Conservation (phyloP, 176 grass and related monocot genomes). For the Phyllostachys edulis region DNA sequence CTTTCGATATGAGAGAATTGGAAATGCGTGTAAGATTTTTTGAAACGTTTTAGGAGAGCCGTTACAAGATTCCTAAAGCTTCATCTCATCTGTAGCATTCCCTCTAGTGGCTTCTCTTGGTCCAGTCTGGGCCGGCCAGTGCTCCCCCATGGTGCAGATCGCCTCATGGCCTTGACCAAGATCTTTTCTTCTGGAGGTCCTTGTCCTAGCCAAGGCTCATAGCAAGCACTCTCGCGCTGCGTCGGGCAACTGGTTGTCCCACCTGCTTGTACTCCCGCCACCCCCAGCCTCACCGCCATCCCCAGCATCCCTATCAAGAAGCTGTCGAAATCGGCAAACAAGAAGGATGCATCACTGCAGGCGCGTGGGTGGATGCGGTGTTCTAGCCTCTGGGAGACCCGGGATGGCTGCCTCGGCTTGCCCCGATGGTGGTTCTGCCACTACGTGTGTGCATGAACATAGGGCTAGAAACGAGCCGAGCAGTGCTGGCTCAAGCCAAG, state of each 20-base stretch:
- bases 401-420: too few species aligned
- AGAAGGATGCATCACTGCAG: constrained; percentile 41
- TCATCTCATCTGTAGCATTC: constrained; percentile 65
- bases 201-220: constrained; percentile 50
- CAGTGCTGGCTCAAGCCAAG: too few species aligned
- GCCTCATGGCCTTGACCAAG: too few species aligned
- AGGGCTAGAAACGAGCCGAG: too few species aligned
- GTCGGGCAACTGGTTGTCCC: constrained; percentile 63
- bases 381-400: too few species aligned
- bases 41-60: neutral
- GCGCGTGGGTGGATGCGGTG: neutral
- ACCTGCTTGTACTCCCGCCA: constrained; percentile 44
- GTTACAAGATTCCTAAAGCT: constrained; percentile 59
- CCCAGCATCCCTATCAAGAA: constrained; percentile 31
- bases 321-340: constrained; percentile 55
- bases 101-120: constrained; percentile 38
- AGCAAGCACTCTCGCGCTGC: constrained; percentile 65
- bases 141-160: too few species aligned
- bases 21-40: neutral
- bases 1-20: neutral
- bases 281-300: constrained; percentile 19
- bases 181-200: constrained; percentile 43
- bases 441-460: too few species aligned
- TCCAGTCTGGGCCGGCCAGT: too few species aligned
- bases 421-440: too few species aligned